A percentile compares a stretch with the other conserved stretches of the same genome.
These are phyloP conservation scores for Scenedesmus sp. DNA, from an alignment of 163 green algal genomes.

Conservation along the genomic window DNA sequence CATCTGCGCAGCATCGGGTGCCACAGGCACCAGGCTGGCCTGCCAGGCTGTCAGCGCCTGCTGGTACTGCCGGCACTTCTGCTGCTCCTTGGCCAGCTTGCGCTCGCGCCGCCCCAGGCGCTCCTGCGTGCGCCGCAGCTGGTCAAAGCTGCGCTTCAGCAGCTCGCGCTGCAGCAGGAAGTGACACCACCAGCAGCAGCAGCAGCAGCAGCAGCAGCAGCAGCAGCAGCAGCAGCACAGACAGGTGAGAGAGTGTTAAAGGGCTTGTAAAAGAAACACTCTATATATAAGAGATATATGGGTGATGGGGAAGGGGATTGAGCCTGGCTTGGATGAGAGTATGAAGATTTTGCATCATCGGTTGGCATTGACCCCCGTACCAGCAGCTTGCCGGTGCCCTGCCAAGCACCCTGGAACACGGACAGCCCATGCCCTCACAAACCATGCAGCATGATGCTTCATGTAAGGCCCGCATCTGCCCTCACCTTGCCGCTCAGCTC, in stretches of 20 bases:
- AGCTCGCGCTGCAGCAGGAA: conserved; percentile 29
- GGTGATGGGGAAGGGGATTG: too few species aligned
- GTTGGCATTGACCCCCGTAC: too few species aligned
- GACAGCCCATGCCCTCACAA: too few species aligned
- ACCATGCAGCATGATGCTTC: too few species aligned
- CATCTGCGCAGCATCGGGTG: background rate
- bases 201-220: background rate
- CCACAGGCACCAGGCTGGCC: conserved; percentile 21
- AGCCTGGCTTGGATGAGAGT: too few species aligned
- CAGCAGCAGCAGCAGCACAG: background rate
- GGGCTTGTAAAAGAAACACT: too few species aligned
- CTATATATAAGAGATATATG: too few species aligned
- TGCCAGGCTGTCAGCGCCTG: conserved; percentile 40
- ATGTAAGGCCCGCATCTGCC: background rate
- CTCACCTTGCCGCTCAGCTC: conserved; percentile 50
- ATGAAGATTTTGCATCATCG: too few species aligned
- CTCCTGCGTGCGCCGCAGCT: conserved; percentile 48
- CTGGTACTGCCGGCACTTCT: conserved; percentile 44
- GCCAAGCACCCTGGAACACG: background rate
- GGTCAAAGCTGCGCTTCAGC: conserved; percentile 47
- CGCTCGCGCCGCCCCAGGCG: conserved; percentile 47
- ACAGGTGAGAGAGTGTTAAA: background rate
- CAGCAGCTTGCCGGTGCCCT: too few species aligned
- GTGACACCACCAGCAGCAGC: background rate
- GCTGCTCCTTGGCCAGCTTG: conserved; percentile 46